phyloP scores from a whole-genome alignment of 371 early-diverging fungal genomes.

The Mortierella sp. region DNA sequence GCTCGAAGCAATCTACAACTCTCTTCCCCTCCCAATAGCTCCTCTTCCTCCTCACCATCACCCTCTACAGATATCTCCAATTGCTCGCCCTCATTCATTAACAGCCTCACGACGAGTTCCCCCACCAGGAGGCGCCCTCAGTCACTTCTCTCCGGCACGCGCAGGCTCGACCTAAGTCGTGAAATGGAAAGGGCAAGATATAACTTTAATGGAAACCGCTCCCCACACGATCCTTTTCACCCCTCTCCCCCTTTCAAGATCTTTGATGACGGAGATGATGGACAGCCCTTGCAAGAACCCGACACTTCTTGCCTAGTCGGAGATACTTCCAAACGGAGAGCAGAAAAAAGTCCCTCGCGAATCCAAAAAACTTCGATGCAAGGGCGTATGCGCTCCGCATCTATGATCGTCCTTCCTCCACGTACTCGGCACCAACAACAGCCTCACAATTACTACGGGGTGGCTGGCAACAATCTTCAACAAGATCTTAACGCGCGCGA shows the following conservation, averaged over 20 bases:
- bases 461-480: neutral
- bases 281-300: neutral
- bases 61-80: conserved; percentile 1
- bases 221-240: neutral
- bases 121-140: neutral
- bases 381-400: neutral
- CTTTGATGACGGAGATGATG: neutral
- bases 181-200: neutral
- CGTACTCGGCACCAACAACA: neutral
- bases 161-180: neutral
- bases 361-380: neutral
- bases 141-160: neutral
- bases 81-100: neutral
- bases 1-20: neutral
- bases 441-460: neutral
- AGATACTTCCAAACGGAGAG: conserved; percentile 14
- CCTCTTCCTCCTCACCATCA: conserved; percentile 17
- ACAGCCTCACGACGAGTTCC: neutral
- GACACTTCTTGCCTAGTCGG: neutral
- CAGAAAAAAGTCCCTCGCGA: neutral
- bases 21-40: conserved; percentile 28
- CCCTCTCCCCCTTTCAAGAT: neutral
- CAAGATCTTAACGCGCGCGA: neutral
- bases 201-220: neutral
- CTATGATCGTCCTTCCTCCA: neutral